Conservation (phyloP, 176 grass and related monocot genomes). For the Ensete ventricosum region DNA sequence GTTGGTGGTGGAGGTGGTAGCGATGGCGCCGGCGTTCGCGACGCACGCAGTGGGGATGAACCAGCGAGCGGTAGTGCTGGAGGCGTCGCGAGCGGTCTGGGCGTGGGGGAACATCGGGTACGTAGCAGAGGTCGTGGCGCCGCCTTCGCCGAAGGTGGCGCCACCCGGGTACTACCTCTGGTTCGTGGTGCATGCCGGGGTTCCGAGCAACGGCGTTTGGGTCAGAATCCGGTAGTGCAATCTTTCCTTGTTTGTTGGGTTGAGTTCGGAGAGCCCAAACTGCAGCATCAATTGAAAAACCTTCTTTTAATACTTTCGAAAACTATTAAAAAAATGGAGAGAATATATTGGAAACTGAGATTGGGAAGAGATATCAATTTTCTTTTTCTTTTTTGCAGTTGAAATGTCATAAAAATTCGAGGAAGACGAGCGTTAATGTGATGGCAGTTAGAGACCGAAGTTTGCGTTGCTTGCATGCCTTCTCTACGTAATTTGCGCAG, state of each 20-base stretch:
- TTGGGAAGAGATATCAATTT: too few species aligned
- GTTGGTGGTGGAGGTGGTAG: constrained; percentile 30
- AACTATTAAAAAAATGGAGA: too few species aligned
- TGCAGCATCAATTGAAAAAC: too few species aligned
- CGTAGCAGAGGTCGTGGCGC: constrained; percentile 37
- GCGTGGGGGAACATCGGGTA: constrained; percentile 21
- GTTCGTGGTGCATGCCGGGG: constrained; percentile 72
- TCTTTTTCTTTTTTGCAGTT: too few species aligned
- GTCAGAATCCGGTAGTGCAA: constrained; percentile 22
- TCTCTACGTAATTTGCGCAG: too few species aligned
- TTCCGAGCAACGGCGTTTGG: constrained; percentile 55
- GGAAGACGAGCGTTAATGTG: too few species aligned
- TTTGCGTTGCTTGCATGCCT: too few species aligned
- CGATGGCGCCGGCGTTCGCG: constrained; percentile 57
- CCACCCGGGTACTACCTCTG: constrained; percentile 73
- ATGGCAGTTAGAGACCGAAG: too few species aligned
- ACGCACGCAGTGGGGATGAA: constrained; percentile 89
- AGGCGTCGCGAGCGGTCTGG: constrained; percentile 24
- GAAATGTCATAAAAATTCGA: too few species aligned
- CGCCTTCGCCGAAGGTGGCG: constrained; percentile 43
- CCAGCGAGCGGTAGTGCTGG: constrained; percentile 48
- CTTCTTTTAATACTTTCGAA: too few species aligned
- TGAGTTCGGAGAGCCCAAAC: neutral
- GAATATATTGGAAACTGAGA: too few species aligned
- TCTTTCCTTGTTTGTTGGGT: neutral